Conservation (phyloP, 371 early-diverging fungal genomes). For the Rhizopus delemar region DNA sequence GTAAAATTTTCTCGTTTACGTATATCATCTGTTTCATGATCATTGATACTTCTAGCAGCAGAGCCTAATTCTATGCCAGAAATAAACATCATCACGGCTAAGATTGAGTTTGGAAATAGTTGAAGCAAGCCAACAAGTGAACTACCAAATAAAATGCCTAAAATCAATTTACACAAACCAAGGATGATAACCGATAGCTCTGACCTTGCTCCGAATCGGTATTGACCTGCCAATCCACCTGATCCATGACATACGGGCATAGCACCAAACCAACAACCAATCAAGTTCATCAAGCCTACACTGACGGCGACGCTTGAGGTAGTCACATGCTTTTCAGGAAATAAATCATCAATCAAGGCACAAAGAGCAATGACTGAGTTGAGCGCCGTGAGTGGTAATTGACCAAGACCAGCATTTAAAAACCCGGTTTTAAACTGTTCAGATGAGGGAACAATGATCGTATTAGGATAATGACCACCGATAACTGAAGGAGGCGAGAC, state of each 20-base stretch:
- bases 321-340: slow-evolving; percentile 67
- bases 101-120: slow-evolving; percentile 72
- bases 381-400: slow-evolving; percentile 82
- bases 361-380: slow-evolving; percentile 87
- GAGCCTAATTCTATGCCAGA: slow-evolving; percentile 69
- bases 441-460: slow-evolving; percentile 60
- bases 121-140: slow-evolving; percentile 72
- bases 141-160: slow-evolving; percentile 81
- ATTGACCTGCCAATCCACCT: slow-evolving; percentile 91
- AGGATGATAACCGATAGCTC: slow-evolving; percentile 78
- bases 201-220: slow-evolving; percentile 89
- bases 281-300: slow-evolving; percentile 84
- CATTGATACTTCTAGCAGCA: slow-evolving; percentile 64
- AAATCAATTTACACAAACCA: slow-evolving; percentile 71
- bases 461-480: slow-evolving; percentile 63
- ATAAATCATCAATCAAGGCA: slow-evolving; percentile 79
- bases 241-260: slow-evolving; percentile 85
- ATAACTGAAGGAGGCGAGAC: slow-evolving; percentile 42
- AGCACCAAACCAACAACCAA: slow-evolving; percentile 85
- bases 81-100: slow-evolving; percentile 87
- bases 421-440: slow-evolving; percentile 73
- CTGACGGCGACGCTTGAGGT: slow-evolving; percentile 65
- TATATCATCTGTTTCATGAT: slow-evolving; percentile 35
- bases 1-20: slow-evolving; percentile 65
- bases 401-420: slow-evolving; percentile 81